Evolutionary conservation across 257 asterid species (phyloP), one percentile per base, ranked within the genome.

Genomic region (Salvia miltiorrhiza): DNA sequence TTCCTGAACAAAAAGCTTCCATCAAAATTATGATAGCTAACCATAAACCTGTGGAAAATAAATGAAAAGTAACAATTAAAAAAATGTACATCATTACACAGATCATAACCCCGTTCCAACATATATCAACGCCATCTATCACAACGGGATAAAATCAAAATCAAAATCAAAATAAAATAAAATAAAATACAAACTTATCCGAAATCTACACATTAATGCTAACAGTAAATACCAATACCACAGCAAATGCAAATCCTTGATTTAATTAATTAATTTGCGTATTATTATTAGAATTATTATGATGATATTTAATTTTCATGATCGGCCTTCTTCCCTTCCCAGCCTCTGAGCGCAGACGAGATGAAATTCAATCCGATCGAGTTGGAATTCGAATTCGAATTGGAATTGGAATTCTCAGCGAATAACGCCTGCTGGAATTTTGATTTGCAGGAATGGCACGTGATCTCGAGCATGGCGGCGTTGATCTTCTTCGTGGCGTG

Each of bases 381-480:
- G n/a, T n/a, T n/a, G n/a, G n/a, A n/a, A n/a, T n/a, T n/a, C n/a
- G n/a, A n/a, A n/a, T n/a, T n/a, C n/a, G n/a, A n/a, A n/a, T n/a
- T n/a, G 14, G 68, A 63, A 4, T 41, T 40, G 23, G 79, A 62
- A 3, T 59, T 78, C 41, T 78, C 80, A 0, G 32, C 65, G 9
- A 59, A 59, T 4, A 59, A 37, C 9, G 72, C 57, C 1, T 71
- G 70, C 72, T 83, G 89, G 65, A 76, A 83, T 30, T 75, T 77
- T 40, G 79, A 73, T 81, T 79, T 84, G 75, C 96, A 90, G 56
- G 81, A 70, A 62, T 84, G 82, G 76, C 96, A 90, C 19, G 95
- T 90, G 70, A 87, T 78, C 63, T 85, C 84, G 11, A 81, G 59
- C 21, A 84, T 76, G 55, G 89, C 76, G 16, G 82, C 73, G 40